Conservation (phyloP, 2,329 filamentous ascomycete species). For the Penicillium sp. region DNA sequence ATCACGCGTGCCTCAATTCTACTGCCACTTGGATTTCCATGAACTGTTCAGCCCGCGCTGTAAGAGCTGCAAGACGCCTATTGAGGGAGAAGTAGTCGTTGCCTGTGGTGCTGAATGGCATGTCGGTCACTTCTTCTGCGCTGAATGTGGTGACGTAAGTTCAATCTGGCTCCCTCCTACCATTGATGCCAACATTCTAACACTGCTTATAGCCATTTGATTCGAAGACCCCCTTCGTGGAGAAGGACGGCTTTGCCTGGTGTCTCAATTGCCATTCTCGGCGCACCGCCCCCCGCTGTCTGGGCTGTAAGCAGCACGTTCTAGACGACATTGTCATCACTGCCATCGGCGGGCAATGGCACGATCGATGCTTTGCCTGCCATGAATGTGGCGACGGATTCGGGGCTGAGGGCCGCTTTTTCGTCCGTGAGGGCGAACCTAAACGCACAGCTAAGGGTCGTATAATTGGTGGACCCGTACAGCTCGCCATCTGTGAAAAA, state of each 20-base stretch:
- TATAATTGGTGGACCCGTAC: constrained; percentile 52
- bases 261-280: constrained; percentile 92
- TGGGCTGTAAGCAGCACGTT: constrained; percentile 80
- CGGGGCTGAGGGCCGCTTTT: constrained; percentile 64
- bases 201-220: constrained; percentile 57
- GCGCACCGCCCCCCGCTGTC: constrained; percentile 86
- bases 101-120: constrained; percentile 97
- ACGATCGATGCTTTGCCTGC: constrained; percentile 89
- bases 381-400: constrained; percentile 66
- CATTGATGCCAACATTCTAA: constrained; percentile 20
- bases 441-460: constrained; percentile 50
- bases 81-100: constrained; percentile 91
- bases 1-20: constrained; percentile 75
- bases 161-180: neutral
- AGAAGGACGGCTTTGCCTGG: constrained; percentile 98
- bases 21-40: constrained; percentile 98
- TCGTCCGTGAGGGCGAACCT: constrained; percentile 60
- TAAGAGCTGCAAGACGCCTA: constrained; percentile 95
- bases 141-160: constrained; percentile 83
- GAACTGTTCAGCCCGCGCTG: constrained; percentile 91
- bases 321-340: constrained; percentile 88
- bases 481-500: constrained; percentile 64
- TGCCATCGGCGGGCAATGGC: constrained; percentile 91
- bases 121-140: constrained; percentile 97
- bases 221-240: constrained; percentile 77